These are phyloP conservation scores for Chaetomiaceae sp. DNA, from an alignment of 2,329 filamentous ascomycete species.

Conservation along the genomic window DNA sequence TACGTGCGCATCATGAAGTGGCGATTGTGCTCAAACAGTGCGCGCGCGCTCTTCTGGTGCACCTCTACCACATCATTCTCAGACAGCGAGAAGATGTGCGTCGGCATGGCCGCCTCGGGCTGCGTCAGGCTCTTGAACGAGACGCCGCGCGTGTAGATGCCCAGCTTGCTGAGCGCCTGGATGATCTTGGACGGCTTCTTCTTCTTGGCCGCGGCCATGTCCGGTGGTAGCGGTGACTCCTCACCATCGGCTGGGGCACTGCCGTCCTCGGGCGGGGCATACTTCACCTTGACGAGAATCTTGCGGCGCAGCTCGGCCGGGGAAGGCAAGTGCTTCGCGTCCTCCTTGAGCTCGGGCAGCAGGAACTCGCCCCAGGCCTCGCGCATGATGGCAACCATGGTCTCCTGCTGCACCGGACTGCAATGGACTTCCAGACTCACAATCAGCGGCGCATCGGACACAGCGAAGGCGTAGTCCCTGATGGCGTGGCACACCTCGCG, in stretches of 20 bases:
- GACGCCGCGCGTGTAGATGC: conserved; percentile 77
- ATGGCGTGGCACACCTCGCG: conserved; percentile 80
- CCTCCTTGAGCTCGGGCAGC: conserved; percentile 49
- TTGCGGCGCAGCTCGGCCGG: conserved; percentile 68
- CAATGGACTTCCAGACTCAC: conserved; percentile 93
- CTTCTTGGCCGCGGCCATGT: conserved; percentile 30
- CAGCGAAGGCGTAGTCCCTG: conserved; percentile 69
- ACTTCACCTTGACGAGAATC: conserved; percentile 81
- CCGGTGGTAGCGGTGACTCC: conserved; percentile 29
- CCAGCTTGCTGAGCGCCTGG: conserved; percentile 67
- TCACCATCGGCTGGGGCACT: conserved; percentile 28
- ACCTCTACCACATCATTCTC: conserved; percentile 61
- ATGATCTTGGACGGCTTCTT: conserved; percentile 61
- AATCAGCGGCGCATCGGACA: conserved; percentile 77
- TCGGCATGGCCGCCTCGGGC: conserved; percentile 61
- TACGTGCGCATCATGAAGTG: conserved; percentile 83
- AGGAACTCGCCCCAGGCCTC: conserved; percentile 74
- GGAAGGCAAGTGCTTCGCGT: conserved; percentile 54
- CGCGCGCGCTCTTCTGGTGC: conserved; percentile 43
- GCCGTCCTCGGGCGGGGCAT: conserved; percentile 42
- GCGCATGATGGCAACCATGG: conserved; percentile 90
- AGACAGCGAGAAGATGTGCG: conserved; percentile 64
- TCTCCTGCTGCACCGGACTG: conserved; percentile 69
- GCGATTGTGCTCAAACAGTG: conserved; percentile 76
- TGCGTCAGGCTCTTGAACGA: conserved; percentile 76